Evolutionary conservation across 805 yeast genomes (phyloP).

Genomic region (Saccharomyces kudriavzevii): DNA sequence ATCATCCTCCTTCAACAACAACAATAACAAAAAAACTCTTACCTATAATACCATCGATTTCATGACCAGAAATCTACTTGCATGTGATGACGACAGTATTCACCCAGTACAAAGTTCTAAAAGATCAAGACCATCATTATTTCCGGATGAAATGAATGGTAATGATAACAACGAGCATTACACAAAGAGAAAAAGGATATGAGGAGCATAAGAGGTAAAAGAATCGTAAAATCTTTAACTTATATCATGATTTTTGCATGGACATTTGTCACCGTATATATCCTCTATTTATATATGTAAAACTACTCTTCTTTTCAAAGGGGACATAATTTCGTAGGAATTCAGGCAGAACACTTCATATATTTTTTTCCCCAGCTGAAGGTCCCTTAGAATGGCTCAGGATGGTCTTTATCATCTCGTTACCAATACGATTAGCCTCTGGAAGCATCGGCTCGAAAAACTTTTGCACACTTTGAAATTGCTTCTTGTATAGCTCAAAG

Average conservation of each 20-base stretch:
- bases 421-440: conserved; percentile 83
- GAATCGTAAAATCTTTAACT: not conserved
- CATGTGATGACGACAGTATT: conserved; percentile 8
- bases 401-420: conserved; percentile 86
- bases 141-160: not conserved
- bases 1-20: not conserved
- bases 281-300: not conserved
- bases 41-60: not conserved
- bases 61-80: conserved; percentile 6
- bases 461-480: conserved; percentile 72
- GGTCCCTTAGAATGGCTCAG: conserved; percentile 31
- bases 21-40: not conserved
- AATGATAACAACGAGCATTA: not conserved
- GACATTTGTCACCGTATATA: not conserved
- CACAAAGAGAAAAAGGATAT: not conserved
- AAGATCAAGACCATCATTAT: not conserved
- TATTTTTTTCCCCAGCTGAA: not conserved
- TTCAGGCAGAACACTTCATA: not conserved
- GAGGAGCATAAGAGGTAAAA: not conserved
- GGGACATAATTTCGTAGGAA: not conserved
- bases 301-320: not conserved
- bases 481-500: conserved; percentile 58
- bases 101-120: not conserved
- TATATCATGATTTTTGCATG: not conserved
- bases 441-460: conserved; percentile 81